Conservation (phyloP, 768 basidiomycete genomes). For the Russula dissimulans region DNA sequence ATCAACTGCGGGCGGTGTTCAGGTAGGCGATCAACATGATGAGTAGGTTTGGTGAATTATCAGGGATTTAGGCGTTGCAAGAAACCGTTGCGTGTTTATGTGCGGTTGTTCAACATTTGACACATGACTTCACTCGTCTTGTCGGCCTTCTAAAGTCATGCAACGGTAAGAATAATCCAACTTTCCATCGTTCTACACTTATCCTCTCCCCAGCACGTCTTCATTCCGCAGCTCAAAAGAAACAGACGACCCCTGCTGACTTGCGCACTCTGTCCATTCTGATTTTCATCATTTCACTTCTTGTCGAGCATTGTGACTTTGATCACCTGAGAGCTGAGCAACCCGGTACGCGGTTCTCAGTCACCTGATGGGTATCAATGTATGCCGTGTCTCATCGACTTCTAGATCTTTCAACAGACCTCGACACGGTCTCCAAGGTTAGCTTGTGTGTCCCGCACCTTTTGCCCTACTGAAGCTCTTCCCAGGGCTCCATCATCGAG, state of each 20-base stretch:
- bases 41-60: neutral
- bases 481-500: slow-evolving; percentile 68
- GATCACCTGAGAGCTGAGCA: slow-evolving; percentile 61
- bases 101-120: slow-evolving; percentile 71
- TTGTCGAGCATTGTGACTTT: slow-evolving; percentile 86
- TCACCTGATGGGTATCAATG: neutral
- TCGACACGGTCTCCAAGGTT: slow-evolving; percentile 17
- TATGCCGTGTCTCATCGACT: neutral
- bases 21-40: slow-evolving; percentile 34
- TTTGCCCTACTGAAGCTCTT: neutral
- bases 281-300: slow-evolving; percentile 74
- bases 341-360: slow-evolving; percentile 36
- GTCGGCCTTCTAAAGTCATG: slow-evolving; percentile 79
- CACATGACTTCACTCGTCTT: slow-evolving; percentile 74
- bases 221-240: slow-evolving; percentile 44
- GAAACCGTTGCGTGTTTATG: slow-evolving; percentile 93
- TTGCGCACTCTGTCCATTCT: slow-evolving; percentile 53
- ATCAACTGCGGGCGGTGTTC: slow-evolving; percentile 52
- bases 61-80: slow-evolving; percentile 58
- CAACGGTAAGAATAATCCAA: slow-evolving; percentile 44
- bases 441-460: neutral
- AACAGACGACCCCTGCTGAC: slow-evolving; percentile 40
- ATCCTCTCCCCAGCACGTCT: slow-evolving; percentile 42
- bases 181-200: neutral
- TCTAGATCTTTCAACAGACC: slow-evolving; percentile 16